Evolutionary conservation across 2,329 filamentous ascomycete species (phyloP).

Genomic region (Fusarium xylarioides): DNA sequence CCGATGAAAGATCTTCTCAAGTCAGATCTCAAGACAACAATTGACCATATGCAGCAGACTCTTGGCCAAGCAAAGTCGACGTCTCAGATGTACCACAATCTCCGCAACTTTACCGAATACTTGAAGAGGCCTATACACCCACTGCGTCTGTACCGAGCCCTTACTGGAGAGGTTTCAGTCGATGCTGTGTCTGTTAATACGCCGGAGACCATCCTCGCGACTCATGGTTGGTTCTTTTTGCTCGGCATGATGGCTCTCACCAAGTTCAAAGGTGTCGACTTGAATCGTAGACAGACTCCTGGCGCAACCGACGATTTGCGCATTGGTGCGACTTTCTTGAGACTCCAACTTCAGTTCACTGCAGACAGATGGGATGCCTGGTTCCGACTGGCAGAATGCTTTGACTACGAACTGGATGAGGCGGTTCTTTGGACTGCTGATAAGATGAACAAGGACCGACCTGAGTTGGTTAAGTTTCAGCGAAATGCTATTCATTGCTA

Average conservation of each 20-base stretch:
- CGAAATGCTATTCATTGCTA: slow-evolving; percentile 86
- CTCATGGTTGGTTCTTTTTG: slow-evolving; percentile 90
- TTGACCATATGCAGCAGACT: slow-evolving; percentile 91
- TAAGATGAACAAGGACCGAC: slow-evolving; percentile 85
- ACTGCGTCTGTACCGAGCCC: slow-evolving; percentile 78
- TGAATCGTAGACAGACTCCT: slow-evolving; percentile 78
- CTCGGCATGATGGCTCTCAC: slow-evolving; percentile 88
- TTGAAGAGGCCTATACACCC: slow-evolving; percentile 87
- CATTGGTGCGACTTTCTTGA: slow-evolving; percentile 80
- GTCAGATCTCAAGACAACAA: slow-evolving; percentile 86
- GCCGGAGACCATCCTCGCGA: slow-evolving; percentile 76
- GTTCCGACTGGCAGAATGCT: slow-evolving; percentile 87
- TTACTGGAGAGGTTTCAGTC: slow-evolving; percentile 79
- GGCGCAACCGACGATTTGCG: slow-evolving; percentile 86
- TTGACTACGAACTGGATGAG: slow-evolving; percentile 88
- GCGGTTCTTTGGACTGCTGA: slow-evolving; percentile 88
- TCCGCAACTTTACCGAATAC: slow-evolving; percentile 82
- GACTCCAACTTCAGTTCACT: slow-evolving; percentile 84
- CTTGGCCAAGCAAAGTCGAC: slow-evolving; percentile 82
- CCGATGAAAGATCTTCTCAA: slow-evolving; percentile 91
- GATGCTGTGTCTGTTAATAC: slow-evolving; percentile 75
- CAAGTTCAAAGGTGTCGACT: slow-evolving; percentile 78
- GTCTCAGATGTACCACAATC: slow-evolving; percentile 85
- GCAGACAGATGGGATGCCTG: slow-evolving; percentile 88
- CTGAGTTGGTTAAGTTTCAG: slow-evolving; percentile 78